phyloP scores from a whole-genome alignment of 495 filamentous ascomycete species.

The Pseudoneurospora amorphoporcata region DNA sequence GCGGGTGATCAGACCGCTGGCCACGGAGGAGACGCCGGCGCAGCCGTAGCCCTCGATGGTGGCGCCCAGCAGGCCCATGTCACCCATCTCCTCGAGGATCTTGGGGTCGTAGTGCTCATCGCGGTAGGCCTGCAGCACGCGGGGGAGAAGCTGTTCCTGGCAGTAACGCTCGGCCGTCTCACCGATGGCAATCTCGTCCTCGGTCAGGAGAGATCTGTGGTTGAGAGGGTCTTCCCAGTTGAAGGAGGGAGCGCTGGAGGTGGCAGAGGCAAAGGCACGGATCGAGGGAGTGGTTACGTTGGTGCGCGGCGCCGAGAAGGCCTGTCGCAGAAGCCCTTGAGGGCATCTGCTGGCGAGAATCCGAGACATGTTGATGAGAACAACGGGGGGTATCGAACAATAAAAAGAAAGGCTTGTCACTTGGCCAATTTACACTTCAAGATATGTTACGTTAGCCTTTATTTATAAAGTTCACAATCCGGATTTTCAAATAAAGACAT shows the following conservation, averaged over 20 bases:
- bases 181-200: conserved; percentile 81
- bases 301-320: background rate
- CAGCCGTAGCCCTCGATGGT: conserved; percentile 90
- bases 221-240: conserved; percentile 88
- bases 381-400: background rate
- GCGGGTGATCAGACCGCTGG: conserved; percentile 85
- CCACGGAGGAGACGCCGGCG: conserved; percentile 86
- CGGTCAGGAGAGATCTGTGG: conserved; percentile 62
- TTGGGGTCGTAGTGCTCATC: conserved; percentile 84
- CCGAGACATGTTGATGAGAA: background rate
- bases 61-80: conserved; percentile 81
- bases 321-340: background rate
- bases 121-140: conserved; percentile 89
- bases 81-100: conserved; percentile 93
- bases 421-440: background rate
- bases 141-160: conserved; percentile 75
- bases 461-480: background rate
- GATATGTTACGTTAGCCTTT: background rate
- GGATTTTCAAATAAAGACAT: background rate
- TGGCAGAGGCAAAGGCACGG: conserved; percentile 15
- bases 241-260: conserved; percentile 37
- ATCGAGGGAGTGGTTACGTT: background rate
- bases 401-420: too few species aligned
- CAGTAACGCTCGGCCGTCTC: conserved; percentile 88
- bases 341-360: conserved; percentile 6